Evolutionary conservation across 108 stramenopile genomes (phyloP).

Genomic region (Schizochytrium sp.): DNA sequence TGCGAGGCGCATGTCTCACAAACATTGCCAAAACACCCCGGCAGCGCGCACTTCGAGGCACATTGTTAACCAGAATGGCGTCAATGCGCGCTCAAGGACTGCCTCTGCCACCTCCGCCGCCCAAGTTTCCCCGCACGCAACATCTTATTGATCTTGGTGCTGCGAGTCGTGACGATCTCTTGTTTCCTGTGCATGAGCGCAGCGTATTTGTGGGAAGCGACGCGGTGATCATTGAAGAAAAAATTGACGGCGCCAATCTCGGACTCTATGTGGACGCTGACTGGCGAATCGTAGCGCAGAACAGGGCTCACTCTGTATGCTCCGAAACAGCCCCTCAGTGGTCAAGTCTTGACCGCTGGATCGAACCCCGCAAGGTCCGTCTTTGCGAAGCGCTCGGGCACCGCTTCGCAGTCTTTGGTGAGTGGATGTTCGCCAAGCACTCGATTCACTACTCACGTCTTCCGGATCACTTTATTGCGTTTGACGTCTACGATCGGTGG

Average conservation of each 20-base stretch:
- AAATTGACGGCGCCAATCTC: conserved; percentile 54
- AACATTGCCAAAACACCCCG: too few relatives aligned
- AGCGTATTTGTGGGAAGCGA: not conserved
- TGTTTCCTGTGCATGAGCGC: not conserved
- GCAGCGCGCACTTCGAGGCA: not conserved
- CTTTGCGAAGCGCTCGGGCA: conserved; percentile 23
- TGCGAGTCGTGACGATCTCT: conserved; percentile 17
- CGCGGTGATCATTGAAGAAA: conserved; percentile 33
- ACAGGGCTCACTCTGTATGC: conserved; percentile 41
- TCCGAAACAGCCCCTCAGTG: not conserved
- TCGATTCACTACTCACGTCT: conserved; percentile 39
- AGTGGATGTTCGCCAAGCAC: conserved; percentile 48
- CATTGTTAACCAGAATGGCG: not conserved
- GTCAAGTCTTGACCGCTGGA: conserved; percentile 21
- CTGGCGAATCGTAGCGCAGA: conserved; percentile 34
- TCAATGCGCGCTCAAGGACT: not conserved
- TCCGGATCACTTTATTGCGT: conserved; percentile 45
- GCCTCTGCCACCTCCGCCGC: not conserved
- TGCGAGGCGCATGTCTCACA: too few relatives aligned
- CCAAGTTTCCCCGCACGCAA: conserved; percentile 23
- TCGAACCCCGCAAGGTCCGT: conserved; percentile 16
- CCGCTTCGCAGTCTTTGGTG: conserved; percentile 37
- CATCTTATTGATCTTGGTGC: conserved; percentile 9
- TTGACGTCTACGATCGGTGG: conserved; percentile 43
- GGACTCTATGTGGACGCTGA: conserved; percentile 27